Base-by-base conservation (phyloP, 345 rosid genomes). In the Excoecaria agallocha region DNA sequence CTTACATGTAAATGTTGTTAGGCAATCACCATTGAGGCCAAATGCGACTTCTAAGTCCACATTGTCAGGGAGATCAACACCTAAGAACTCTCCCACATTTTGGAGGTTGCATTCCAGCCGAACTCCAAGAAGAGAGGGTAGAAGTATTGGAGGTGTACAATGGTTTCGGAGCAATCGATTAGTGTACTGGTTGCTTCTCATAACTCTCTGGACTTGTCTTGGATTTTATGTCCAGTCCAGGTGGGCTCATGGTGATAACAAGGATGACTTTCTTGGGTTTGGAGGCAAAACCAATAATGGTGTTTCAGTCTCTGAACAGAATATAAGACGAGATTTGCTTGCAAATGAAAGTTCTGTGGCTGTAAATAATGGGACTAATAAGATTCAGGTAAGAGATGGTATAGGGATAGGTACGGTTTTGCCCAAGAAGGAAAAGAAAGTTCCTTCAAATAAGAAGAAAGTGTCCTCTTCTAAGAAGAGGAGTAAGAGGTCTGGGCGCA, bases 191-290 rank as follows among this genome's bases (percentile, higher is more conserved):
- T 78, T 94, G 77, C 97, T 94, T 74, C 86, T 94, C 82, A 94
- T 94, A 74, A 91, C 98, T 79, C 91, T 94, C 6, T 94, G 98
- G 97, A 80, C 98, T 69, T 94, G 92, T 82, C 94, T 94, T 79
- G 98, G 97, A 54, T 94, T 94, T 74, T 91, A 89, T 73, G 90
- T 92, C 13, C 98, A 94, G 87, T 94, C 98, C 61, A 83, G 88
- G 77, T 94, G 98, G 98, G 98, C 98, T 67, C 98, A 94, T 80
- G 94, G 88, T 69, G 82, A 89, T 86, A 87, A 92, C 74, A 81
- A 82, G 76, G 90, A 92, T 56, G 80, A 90, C 41, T 89, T 90
- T 81, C 83, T 89, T 30, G 93, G 89, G 41, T 91, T 94, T 78
- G 87, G 88, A 69, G 89, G 86, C 59, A 87, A 82, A 81, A 77